Percentiles rank a stretch among this genome's conserved stretches.
These are phyloP conservation scores for Zizania palustris DNA, from an alignment of 202 grass and related monocot species.

Conservation along the genomic window DNA sequence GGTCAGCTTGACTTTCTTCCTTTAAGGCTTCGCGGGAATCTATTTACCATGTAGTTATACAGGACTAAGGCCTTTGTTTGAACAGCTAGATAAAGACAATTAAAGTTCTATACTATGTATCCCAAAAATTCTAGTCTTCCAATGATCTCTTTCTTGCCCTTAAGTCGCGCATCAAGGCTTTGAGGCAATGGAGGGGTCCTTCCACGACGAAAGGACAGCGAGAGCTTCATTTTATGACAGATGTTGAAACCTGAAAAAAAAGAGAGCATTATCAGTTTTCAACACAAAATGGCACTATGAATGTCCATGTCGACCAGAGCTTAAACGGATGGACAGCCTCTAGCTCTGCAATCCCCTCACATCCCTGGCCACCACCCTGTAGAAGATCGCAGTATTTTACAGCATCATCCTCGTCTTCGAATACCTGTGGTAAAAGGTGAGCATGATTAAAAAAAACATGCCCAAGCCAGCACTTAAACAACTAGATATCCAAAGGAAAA, in stretches of 20 bases:
- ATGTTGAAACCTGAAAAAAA: conserved; percentile 70
- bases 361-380: conserved; percentile 82
- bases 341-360: conserved; percentile 88
- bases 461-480: neutral
- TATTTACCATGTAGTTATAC: conserved; percentile 34
- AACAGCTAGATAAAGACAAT: conserved; percentile 41
- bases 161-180: conserved; percentile 74
- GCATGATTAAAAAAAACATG: conserved; percentile 5
- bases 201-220: conserved; percentile 78
- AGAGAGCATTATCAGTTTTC: neutral
- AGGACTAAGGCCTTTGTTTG: conserved; percentile 38
- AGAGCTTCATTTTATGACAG: conserved; percentile 84
- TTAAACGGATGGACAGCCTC: conserved; percentile 97
- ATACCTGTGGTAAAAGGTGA: conserved; percentile 50
- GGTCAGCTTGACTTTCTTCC: conserved; percentile 10
- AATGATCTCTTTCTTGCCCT: conserved; percentile 77
- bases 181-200: conserved; percentile 66
- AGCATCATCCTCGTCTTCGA: conserved; percentile 92
- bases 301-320: conserved; percentile 19
- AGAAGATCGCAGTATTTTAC: conserved; percentile 84
- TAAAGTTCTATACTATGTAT: conserved; percentile 33
- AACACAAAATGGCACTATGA: conserved; percentile 3
- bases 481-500: neutral
- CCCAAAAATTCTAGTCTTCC: conserved; percentile 66
- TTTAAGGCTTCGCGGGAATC: neutral